Percentiles rank a stretch among this genome's conserved stretches.
Conservation (phyloP, 176 grass and related monocot species). For the Eragrostis nindensis region DNA sequence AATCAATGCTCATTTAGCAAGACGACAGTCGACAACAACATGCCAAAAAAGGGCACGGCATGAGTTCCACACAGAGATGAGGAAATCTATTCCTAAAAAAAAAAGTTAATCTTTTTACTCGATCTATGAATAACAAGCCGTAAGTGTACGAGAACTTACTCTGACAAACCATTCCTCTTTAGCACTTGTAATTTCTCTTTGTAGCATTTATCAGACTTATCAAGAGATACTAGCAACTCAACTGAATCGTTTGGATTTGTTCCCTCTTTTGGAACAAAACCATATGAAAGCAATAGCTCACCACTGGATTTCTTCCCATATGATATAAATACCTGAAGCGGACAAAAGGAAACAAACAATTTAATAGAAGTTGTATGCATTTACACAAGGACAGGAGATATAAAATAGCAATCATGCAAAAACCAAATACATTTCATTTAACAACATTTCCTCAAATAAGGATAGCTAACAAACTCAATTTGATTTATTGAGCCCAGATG, state of each 20-base stretch:
- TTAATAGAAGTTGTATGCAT: constrained; percentile 20
- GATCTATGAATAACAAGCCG: background rate
- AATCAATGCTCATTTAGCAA: background rate
- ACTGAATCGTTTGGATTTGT: constrained; percentile 96
- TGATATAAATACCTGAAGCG: constrained; percentile 89
- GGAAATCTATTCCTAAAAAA: too few species aligned
- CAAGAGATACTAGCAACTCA: constrained; percentile 75
- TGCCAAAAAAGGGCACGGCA: background rate
- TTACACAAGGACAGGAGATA: background rate
- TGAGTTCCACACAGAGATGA: constrained; percentile 22
- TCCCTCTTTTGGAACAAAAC: constrained; percentile 95
- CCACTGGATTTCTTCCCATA: constrained; percentile 96
- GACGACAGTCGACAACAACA: too few species aligned
- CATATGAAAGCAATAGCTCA: constrained; percentile 96
- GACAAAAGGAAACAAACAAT: constrained; percentile 15
- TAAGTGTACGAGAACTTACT: constrained; percentile 60
- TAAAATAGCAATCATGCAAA: constrained; percentile 8
- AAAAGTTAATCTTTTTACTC: too few species aligned
- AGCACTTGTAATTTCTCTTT: constrained; percentile 83
- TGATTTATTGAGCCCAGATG: constrained; percentile 9
- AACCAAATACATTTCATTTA: constrained; percentile 15
- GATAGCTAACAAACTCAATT: background rate
- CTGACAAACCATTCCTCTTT: constrained; percentile 69
- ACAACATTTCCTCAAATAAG: constrained; percentile 8
- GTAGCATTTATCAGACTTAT: constrained; percentile 85